These are phyloP conservation scores for Carex scoparia DNA, from an alignment of 176 grass and related monocot species.

Conservation along the genomic window DNA sequence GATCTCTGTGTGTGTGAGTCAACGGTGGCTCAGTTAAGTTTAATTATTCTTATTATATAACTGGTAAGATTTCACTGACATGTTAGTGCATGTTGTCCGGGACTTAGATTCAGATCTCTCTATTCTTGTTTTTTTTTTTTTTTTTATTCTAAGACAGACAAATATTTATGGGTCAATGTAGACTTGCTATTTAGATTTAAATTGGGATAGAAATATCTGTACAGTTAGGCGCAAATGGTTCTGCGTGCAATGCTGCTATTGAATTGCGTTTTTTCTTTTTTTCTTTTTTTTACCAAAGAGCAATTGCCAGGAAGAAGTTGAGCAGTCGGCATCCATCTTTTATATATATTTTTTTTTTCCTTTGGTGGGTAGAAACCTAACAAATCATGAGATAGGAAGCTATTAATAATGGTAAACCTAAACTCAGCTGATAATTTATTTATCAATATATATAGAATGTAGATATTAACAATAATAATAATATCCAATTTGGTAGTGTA, in stretches of 20 bases:
- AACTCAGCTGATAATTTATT: not conserved
- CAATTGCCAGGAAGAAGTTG: not conserved
- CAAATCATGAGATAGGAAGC: not conserved
- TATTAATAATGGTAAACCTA: not conserved
- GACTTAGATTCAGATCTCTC: constrained; percentile 2
- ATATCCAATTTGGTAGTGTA: not conserved
- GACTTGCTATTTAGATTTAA: not conserved
- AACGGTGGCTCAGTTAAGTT: not conserved
- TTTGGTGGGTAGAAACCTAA: not conserved
- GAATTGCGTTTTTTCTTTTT: not conserved
- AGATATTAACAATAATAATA: not conserved
- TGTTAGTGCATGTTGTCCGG: not conserved
- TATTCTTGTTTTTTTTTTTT: not conserved
- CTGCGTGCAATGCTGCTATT: not conserved
- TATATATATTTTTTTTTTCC: not conserved
- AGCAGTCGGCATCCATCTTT: not conserved
- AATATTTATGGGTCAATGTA: not conserved
- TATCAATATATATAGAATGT: not conserved
- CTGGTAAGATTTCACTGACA: not conserved
- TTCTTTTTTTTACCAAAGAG: not conserved
- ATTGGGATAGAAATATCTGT: not conserved
- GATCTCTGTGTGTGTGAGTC: not conserved
- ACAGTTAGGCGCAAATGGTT: not conserved
- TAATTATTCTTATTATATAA: not conserved
- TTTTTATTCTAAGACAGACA: not conserved